Evolutionary conservation across 2,329 filamentous ascomycete genomes (phyloP), one percentile per base, ranked within the genome.

Genomic region (Trichophyton schoenleinii): DNA sequence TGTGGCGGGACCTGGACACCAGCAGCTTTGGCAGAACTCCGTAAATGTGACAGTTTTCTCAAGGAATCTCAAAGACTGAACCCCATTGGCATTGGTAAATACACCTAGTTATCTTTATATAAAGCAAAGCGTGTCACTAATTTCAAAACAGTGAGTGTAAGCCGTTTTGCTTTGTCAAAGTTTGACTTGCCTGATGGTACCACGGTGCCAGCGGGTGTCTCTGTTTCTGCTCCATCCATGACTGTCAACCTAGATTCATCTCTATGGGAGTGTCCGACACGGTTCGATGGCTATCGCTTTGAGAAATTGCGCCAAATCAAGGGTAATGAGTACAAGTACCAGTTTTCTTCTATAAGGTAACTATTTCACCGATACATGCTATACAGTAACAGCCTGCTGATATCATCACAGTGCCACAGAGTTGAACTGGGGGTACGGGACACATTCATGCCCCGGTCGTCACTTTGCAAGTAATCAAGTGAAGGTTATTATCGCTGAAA

Each of bases 31-130:
- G 72, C 71, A 62, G 72, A 74, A 42, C 65, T 78, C 44, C 72
- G 72, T 62, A 65, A 76, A 2, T 63, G 78, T 63, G 75, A 78
- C 64, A 78, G 75, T 57, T 69, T 72, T 0, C 65, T 78, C 60
- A 77, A 77, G 55, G 75, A 78, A 63, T 66, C 59, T 1, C 70
- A 72, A 55, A 67, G 76, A 1, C 28, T 72, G 42, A 70, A 70
- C 42, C 70, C 71, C 3, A 36, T 66, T 20, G 61, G 58, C 3
- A 62, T 69, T 5, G 58, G 66, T 67, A 58, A 58, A 57, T 28
- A 25, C 34, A 20, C 18, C 6, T 2, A 18, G 18, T 18, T 18
- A 31, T 46, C 18, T 44, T 46, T 6, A 46, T 20, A 2, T n/a
- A 1, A 46, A 46, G 15, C 18, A 46, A 46, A 20, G n/a, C 11